Evolutionary conservation across 768 basidiomycete genomes (phyloP).

Genomic region (Dictyophora rubrovolvata): DNA sequence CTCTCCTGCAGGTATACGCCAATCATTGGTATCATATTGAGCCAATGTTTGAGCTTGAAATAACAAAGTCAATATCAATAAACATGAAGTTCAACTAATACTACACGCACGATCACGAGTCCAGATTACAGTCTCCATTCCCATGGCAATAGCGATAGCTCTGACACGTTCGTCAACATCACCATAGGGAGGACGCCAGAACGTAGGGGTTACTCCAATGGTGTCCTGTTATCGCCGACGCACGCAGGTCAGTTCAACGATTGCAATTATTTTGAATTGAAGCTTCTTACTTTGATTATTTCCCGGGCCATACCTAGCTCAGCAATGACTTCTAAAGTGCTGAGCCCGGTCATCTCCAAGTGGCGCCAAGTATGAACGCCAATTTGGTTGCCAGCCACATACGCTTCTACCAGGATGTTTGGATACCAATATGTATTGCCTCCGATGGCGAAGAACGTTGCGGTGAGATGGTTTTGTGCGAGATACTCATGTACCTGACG

Average conservation of each 20-base stretch:
- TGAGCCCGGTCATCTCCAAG: slow-evolving; percentile 59
- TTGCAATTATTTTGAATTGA: slow-evolving; percentile 22
- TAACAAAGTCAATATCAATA: background rate
- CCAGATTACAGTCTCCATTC: slow-evolving; percentile 87
- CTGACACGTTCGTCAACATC: slow-evolving; percentile 93
- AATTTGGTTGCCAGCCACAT: slow-evolving; percentile 72
- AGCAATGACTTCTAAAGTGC: slow-evolving; percentile 79
- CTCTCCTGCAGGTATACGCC: slow-evolving; percentile 75
- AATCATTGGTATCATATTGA: slow-evolving; percentile 75
- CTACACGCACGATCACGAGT: slow-evolving; percentile 47
- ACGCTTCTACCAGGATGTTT: slow-evolving; percentile 63
- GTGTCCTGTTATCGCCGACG: slow-evolving; percentile 33
- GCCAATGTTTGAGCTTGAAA: slow-evolving; percentile 16
- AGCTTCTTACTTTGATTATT: slow-evolving; percentile 55
- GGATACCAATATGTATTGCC: slow-evolving; percentile 78
- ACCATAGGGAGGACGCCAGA: slow-evolving; percentile 75
- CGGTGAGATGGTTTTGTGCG: slow-evolving; percentile 44
- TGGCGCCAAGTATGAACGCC: slow-evolving; percentile 92
- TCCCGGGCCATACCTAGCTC: slow-evolving; percentile 90
- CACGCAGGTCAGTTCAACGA: slow-evolving; percentile 10
- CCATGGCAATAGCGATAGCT: slow-evolving; percentile 84
- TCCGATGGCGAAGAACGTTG: slow-evolving; percentile 90
- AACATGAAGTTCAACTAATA: slow-evolving; percentile 4
- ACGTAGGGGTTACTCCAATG: slow-evolving; percentile 65
- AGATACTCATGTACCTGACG: slow-evolving; percentile 63